Evolutionary conservation across 2,329 filamentous ascomycete genomes (phyloP).

Genomic region (Beauveria sp.): DNA sequence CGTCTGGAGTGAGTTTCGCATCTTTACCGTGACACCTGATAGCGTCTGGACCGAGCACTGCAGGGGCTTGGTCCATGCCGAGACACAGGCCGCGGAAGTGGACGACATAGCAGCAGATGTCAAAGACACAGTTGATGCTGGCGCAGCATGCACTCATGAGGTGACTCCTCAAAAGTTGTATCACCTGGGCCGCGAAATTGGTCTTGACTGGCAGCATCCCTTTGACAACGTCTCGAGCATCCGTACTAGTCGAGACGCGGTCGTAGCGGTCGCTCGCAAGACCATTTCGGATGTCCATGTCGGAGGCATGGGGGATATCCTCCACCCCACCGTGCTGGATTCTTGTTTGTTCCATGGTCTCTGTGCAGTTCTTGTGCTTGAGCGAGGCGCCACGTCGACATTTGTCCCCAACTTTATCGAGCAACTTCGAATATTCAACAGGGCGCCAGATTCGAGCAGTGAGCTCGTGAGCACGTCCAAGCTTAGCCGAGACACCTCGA

Average conservation of each 20-base stretch:
- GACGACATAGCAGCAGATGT: background rate
- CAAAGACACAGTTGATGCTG: background rate
- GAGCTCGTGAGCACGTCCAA: background rate
- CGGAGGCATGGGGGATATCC: background rate
- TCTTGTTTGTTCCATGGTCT: background rate
- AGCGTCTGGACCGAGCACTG: constrained; percentile 12
- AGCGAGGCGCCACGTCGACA: background rate
- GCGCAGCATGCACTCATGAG: background rate
- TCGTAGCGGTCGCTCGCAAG: background rate
- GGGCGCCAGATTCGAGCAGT: background rate
- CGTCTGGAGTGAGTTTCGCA: constrained; percentile 13
- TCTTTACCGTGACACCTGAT: constrained; percentile 8
- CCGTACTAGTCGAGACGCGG: background rate
- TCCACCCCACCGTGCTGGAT: background rate
- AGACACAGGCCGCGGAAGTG: background rate
- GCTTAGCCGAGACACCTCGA: background rate
- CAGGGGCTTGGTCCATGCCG: background rate
- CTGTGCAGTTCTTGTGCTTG: background rate
- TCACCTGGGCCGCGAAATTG: background rate
- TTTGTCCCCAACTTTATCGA: background rate
- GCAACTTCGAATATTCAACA: background rate
- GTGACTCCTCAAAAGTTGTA: background rate
- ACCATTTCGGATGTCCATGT: background rate
- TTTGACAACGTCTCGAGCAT: background rate
- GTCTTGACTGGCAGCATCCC: background rate